Evolutionary conservation across 2,329 filamentous ascomycete species (phyloP).

Genomic region (Pleomassaria siparia): DNA sequence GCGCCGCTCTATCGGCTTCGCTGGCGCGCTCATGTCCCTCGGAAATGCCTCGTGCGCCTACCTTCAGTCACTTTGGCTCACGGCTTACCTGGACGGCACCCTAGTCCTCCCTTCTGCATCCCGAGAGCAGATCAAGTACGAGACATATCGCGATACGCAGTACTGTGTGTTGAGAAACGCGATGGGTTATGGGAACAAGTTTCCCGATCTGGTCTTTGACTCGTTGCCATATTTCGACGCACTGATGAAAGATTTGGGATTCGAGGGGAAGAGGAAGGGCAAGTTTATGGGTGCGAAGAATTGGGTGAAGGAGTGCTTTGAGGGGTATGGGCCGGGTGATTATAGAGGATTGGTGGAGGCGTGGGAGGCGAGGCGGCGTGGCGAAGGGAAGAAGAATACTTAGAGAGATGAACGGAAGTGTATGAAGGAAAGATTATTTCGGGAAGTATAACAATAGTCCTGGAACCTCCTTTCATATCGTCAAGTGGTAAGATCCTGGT

Average conservation of each 20-base stretch:
- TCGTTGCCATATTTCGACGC: conserved; percentile 72
- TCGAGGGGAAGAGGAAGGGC: conserved; percentile 44
- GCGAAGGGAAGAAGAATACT: conserved; percentile 7
- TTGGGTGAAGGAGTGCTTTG: conserved; percentile 55
- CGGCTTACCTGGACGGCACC: conserved; percentile 62
- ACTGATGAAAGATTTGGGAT: conserved; percentile 65
- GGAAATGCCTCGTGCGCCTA: conserved; percentile 41
- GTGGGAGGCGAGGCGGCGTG: conserved; percentile 41
- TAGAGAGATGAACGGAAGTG: no score
- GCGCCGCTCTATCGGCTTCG: conserved; percentile 41
- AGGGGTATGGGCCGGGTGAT: conserved; percentile 61
- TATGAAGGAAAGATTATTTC: no score
- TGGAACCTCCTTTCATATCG: no score
- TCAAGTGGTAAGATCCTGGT: no score
- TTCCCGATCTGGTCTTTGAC: conserved; percentile 76
- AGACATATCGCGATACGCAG: conserved; percentile 62
- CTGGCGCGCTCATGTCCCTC: conserved; percentile 42
- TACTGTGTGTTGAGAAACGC: conserved; percentile 73
- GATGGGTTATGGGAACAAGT: conserved; percentile 62
- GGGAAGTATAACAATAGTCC: no score
- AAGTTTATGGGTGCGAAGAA: conserved; percentile 21
- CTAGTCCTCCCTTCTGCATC: conserved; percentile 36
- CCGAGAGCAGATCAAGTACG: conserved; percentile 17
- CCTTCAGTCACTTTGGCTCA: conserved; percentile 51
- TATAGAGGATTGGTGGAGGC: conserved; percentile 58